Percentiles rank a stretch among this genome's conserved stretches.
phyloP scores from a whole-genome alignment of 177 flowering plant species.

The Telopea speciosissima region DNA sequence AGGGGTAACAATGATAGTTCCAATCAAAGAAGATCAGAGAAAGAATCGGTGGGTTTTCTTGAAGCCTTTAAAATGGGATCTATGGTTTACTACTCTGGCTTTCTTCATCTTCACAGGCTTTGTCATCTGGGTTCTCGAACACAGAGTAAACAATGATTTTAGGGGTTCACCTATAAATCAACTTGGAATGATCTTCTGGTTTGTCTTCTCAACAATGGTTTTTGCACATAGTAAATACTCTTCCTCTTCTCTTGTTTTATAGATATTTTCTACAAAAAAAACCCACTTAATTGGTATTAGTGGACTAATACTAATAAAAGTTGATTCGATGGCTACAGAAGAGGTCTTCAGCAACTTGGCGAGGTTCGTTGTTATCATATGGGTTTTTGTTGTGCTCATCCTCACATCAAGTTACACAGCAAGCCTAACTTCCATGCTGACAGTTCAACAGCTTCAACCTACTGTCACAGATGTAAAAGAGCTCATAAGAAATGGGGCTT shows the following conservation, averaged over 20 bases:
- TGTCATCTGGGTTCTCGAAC: slow-evolving; percentile 36
- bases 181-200: slow-evolving; percentile 28
- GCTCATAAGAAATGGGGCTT: background rate
- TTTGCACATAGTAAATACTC: slow-evolving; percentile 40
- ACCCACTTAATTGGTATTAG: no score
- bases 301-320: no score
- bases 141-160: slow-evolving; percentile 19
- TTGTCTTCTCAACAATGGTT: slow-evolving; percentile 37
- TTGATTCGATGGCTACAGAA: background rate
- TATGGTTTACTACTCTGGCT: slow-evolving; percentile 31
- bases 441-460: background rate
- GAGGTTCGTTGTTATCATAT: background rate
- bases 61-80: slow-evolving; percentile 35
- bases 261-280: no score
- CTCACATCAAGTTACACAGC: background rate
- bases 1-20: slow-evolving; percentile 36
- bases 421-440: background rate
- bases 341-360: background rate
- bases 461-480: background rate
- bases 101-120: slow-evolving; percentile 32
- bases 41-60: slow-evolving; percentile 39
- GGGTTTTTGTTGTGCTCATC: background rate
- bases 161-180: slow-evolving; percentile 24
- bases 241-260: background rate
- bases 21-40: slow-evolving; percentile 10